phyloP scores from a whole-genome alignment of 352 stramenopile genomes.

The Phytophthora cactorum region DNA sequence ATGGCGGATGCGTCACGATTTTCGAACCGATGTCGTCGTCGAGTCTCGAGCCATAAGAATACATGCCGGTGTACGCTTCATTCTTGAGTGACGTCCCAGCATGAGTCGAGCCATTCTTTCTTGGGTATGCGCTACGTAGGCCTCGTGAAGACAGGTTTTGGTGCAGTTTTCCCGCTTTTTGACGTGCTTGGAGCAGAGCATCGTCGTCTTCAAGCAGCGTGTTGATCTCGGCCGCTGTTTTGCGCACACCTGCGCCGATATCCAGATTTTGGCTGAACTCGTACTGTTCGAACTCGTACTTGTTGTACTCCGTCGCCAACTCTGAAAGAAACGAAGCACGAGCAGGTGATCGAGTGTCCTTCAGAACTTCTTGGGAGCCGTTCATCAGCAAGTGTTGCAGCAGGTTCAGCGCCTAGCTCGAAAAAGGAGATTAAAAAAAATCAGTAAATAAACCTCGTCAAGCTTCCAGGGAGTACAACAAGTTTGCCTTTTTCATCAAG shows the following conservation, averaged over 20 bases:
- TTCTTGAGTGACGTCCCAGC: constrained; percentile 8
- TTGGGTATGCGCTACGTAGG: constrained; percentile 39
- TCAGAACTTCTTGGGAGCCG: constrained; percentile 70
- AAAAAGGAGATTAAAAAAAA: background rate
- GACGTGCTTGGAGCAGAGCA: constrained; percentile 51
- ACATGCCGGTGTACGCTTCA: constrained; percentile 48
- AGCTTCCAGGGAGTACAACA: too few species aligned
- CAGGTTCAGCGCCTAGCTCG: constrained; percentile 55
- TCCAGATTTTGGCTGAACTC: constrained; percentile 77
- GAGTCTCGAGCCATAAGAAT: constrained; percentile 15
- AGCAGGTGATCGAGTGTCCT: constrained; percentile 55
- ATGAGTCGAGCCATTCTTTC: constrained; percentile 1
- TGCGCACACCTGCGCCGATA: constrained; percentile 67
- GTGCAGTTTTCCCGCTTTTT: constrained; percentile 60
- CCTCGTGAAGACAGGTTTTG: constrained; percentile 60
- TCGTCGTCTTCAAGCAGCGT: constrained; percentile 56
- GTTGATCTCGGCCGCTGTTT: constrained; percentile 59
- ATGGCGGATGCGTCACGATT: constrained; percentile 55
- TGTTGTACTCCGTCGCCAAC: constrained; percentile 69
- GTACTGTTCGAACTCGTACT: constrained; percentile 77
- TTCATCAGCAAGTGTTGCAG: constrained; percentile 75
- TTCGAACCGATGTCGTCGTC: constrained; percentile 45
- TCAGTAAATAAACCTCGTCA: background rate
- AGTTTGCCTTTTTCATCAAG: constrained; percentile 60
- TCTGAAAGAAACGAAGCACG: constrained; percentile 54